Percentiles rank a stretch among this genome's conserved stretches.
Evolutionary conservation across 1,284 basidiomycete species (phyloP).

Genomic region (Puccinia polysora): DNA sequence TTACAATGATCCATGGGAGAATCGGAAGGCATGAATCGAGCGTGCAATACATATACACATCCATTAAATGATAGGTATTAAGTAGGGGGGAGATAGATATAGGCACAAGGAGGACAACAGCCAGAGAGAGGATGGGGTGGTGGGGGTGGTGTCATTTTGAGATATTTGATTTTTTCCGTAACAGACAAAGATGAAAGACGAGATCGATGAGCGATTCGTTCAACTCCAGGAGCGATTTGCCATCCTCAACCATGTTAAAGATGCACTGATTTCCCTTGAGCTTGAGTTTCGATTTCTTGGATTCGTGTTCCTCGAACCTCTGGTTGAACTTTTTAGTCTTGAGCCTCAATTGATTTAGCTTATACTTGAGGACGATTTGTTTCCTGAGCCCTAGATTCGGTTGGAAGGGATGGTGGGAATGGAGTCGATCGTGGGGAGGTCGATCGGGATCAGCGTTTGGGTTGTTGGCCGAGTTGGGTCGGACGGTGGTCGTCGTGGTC

Average conservation of each 20-base stretch:
- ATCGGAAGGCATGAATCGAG: too few relatives aligned
- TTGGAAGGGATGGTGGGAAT: not conserved
- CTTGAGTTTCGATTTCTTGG: not conserved
- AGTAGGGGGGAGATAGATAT: not conserved
- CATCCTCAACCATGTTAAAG: slow-evolving; percentile 28
- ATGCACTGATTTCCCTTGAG: slow-evolving; percentile 26
- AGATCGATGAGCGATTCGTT: slow-evolving; percentile 14
- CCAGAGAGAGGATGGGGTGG: not conserved
- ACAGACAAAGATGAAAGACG: slow-evolving; percentile 4
- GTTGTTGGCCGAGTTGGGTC: not conserved
- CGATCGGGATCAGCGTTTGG: not conserved
- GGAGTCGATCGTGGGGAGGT: not conserved
- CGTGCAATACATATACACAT: too few relatives aligned
- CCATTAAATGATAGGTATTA: not conserved
- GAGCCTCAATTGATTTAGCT: not conserved
- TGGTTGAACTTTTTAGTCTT: slow-evolving; percentile 17
- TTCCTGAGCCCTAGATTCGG: not conserved
- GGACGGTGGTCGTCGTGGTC: not conserved
- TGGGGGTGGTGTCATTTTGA: not conserved
- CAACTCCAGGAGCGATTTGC: slow-evolving; percentile 6
- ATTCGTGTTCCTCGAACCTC: slow-evolving; percentile 11
- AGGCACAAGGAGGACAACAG: not conserved
- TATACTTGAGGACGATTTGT: slow-evolving; percentile 12
- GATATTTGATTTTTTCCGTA: not conserved
- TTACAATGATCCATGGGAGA: too few relatives aligned